Percentiles rank a stretch among this genome's conserved stretches.
These are phyloP conservation scores for Monosporozyma siamensis DNA, from an alignment of 805 yeast genomes.

Conservation along the genomic window DNA sequence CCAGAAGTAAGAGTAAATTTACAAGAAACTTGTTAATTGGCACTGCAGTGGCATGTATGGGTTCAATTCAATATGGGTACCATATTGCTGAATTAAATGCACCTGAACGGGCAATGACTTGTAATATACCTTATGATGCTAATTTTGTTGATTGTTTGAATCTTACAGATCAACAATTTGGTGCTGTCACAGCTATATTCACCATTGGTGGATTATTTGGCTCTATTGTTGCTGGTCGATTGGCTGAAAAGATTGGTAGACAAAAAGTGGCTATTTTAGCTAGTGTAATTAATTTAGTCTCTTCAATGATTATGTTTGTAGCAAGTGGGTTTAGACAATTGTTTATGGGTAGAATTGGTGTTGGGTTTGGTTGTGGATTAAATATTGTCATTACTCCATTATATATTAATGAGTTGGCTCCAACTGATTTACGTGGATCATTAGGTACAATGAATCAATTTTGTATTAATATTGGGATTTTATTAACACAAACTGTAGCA, in stretches of 20 bases:
- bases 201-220: slow-evolving; percentile 79
- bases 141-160: slow-evolving; percentile 41
- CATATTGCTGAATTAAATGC: slow-evolving; percentile 94
- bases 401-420: slow-evolving; percentile 72
- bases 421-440: slow-evolving; percentile 56
- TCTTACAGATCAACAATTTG: slow-evolving; percentile 48
- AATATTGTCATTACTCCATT: slow-evolving; percentile 81
- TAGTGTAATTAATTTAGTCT: slow-evolving; percentile 43
- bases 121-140: slow-evolving; percentile 29
- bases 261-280: slow-evolving; percentile 43
- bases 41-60: slow-evolving; percentile 49
- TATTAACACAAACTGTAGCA: slow-evolving; percentile 70
- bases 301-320: slow-evolving; percentile 51
- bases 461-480: slow-evolving; percentile 74
- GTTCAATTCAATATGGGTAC: slow-evolving; percentile 84
- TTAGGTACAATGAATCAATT: slow-evolving; percentile 89
- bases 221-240: slow-evolving; percentile 54
- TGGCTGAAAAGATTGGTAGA: slow-evolving; percentile 63
- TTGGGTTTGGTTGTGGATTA: slow-evolving; percentile 83
- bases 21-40: slow-evolving; percentile 3
- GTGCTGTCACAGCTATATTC: slow-evolving; percentile 67
- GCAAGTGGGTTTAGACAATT: slow-evolving; percentile 38
- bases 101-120: slow-evolving; percentile 64
- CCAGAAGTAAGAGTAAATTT: not conserved
- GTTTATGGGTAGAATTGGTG: slow-evolving; percentile 59